Percentiles rank a stretch among this genome's conserved stretches.
Conservation (phyloP, 805 yeast genomes). For the Yamadazyma laniorum region DNA sequence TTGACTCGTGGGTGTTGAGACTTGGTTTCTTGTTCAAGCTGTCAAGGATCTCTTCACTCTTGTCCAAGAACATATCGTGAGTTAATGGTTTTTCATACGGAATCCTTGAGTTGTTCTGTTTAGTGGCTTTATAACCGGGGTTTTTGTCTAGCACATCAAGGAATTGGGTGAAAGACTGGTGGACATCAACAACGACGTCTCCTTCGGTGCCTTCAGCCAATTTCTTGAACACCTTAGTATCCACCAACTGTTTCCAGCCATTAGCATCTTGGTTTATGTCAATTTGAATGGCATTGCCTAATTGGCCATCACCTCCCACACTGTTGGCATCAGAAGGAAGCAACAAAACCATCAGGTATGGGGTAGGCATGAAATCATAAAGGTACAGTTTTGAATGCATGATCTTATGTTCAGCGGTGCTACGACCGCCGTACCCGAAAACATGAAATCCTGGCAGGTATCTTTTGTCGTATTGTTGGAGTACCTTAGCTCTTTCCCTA, state of each 20-base stretch:
- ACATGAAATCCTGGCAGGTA: constrained; percentile 39
- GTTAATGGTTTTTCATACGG: constrained; percentile 16
- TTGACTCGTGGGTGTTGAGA: constrained; percentile 11
- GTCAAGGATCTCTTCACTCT: constrained; percentile 15
- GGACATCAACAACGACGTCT: constrained; percentile 15
- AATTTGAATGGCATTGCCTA: constrained; percentile 14
- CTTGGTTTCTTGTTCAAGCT: constrained; percentile 1
- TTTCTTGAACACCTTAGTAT: constrained; percentile 3
- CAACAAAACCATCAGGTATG: constrained; percentile 29
- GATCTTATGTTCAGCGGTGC: constrained; percentile 24
- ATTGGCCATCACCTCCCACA: constrained; percentile 9
- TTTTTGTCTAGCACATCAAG: constrained; percentile 2
- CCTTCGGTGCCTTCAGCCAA: neutral
- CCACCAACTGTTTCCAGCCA: constrained; percentile 4
- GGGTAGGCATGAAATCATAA: constrained; percentile 41
- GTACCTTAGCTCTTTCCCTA: neutral
- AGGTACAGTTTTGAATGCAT: constrained; percentile 40
- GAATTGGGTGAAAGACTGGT: constrained; percentile 15
- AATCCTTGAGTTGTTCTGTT: constrained; percentile 2
- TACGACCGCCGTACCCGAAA: constrained; percentile 30
- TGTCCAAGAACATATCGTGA: constrained; percentile 25
- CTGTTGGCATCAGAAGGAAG: constrained; percentile 20
- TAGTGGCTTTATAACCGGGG: neutral
- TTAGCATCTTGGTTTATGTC: constrained; percentile 18
- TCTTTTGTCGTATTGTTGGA: neutral